Evolutionary conservation across 148 eudicot species (phyloP).

Genomic region (Bassia scoparia): DNA sequence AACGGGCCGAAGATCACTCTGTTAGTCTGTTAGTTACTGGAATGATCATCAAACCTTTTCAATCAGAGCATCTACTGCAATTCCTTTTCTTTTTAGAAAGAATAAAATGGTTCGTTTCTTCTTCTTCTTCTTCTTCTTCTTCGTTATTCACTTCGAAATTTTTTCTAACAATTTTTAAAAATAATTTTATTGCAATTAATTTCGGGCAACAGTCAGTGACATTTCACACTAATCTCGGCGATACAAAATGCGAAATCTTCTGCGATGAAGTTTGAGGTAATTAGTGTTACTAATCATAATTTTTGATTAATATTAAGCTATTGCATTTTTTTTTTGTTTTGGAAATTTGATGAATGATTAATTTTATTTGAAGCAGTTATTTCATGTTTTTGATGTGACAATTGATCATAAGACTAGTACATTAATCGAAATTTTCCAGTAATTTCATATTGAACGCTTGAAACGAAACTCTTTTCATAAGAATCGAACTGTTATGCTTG

Average conservation of each 20-base stretch:
- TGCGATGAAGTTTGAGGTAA: conserved; percentile 83
- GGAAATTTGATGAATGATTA: not conserved
- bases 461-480: not conserved
- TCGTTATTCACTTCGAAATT: not conserved
- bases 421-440: too few species aligned
- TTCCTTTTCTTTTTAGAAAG: too few species aligned
- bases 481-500: not conserved
- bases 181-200: not conserved
- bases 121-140: not conserved
- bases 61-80: too few species aligned
- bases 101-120: not conserved
- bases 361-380: not conserved
- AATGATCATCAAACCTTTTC: too few species aligned
- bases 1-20: too few species aligned
- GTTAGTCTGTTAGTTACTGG: too few species aligned
- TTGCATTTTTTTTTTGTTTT: not conserved
- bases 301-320: not conserved
- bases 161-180: too few species aligned
- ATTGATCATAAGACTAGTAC: not conserved
- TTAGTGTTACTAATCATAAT: not conserved
- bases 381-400: not conserved
- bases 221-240: conserved; percentile 83
- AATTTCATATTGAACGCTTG: too few species aligned
- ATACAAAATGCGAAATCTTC: conserved; percentile 79
- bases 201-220: conserved; percentile 59